Evolutionary conservation across 208 protist genomes (phyloP).

Genomic region (Zelonia costaricensis): DNA sequence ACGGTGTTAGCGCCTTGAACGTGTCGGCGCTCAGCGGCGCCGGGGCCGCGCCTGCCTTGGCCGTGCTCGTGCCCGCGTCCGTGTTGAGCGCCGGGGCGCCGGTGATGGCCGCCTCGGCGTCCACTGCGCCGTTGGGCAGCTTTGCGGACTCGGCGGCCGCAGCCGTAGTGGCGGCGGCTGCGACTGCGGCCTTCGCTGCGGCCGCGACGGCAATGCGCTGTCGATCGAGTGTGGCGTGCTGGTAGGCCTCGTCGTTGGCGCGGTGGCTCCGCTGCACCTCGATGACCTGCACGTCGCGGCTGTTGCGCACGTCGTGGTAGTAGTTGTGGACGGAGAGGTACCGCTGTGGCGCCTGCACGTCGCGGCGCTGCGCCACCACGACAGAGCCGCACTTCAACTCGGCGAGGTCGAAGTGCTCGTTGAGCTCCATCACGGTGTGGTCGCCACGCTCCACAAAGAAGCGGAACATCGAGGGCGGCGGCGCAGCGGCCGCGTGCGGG

Average conservation of each 20-base stretch:
- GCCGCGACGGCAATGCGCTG: slow-evolving; percentile 10
- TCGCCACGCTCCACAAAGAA: slow-evolving; percentile 47
- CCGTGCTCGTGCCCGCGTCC: no score
- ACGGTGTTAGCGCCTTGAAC: no score
- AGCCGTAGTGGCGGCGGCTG: no score
- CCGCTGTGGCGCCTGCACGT: slow-evolving; percentile 34
- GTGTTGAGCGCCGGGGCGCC: no score
- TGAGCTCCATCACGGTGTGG: slow-evolving; percentile 25
- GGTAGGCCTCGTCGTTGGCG: slow-evolving; percentile 33
- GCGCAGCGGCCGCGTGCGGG: background rate
- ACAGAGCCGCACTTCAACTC: slow-evolving; percentile 31
- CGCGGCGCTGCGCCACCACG: slow-evolving; percentile 56
- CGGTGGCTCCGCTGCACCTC: slow-evolving; percentile 34
- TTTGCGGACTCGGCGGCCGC: no score
- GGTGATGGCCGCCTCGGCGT: no score
- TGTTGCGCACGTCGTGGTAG: slow-evolving; percentile 28
- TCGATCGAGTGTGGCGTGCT: slow-evolving; percentile 20
- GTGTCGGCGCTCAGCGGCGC: background rate
- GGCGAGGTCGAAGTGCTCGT: slow-evolving; percentile 30
- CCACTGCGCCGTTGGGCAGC: no score
- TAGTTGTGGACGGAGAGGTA: slow-evolving; percentile 39
- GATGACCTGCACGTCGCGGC: slow-evolving; percentile 39
- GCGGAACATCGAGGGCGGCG: slow-evolving; percentile 25
- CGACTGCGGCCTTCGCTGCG: background rate
- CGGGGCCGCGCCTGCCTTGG: slow-evolving; percentile 7